Base-by-base conservation (phyloP, 352 stramenopile species). In the Pythium monospermum region DNA sequence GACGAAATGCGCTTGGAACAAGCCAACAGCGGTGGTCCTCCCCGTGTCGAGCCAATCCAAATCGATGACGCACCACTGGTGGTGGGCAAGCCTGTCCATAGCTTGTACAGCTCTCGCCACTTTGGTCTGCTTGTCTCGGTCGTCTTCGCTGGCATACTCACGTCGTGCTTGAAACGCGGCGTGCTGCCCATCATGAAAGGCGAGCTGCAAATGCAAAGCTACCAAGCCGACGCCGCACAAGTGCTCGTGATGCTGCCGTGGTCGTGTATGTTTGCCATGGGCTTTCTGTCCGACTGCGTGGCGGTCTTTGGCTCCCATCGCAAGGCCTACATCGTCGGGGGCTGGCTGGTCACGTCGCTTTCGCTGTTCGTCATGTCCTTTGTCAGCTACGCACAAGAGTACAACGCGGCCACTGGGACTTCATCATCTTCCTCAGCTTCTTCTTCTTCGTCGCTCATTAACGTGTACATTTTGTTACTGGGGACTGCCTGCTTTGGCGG, bases 201-300 rank as follows among this genome's bases (percentile, higher is more conserved):
- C 25, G 83, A 85, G 46, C 61, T 89, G 16, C 81, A 86, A 51
- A 76, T 86, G 69, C 57, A 71, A 18, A 63, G 71, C 39, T 85
- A 83, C 46, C 62, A 83, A 41, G 75, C 69, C 10, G 69, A 83
- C 42, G 62, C 78, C 13, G 75, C 75, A 7, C 69, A 85, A 35
- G 46, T 71, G 3, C 73, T 77, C 53, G 57, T 90, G 6, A 69
- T 76, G 33, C 28, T 87, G 23, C 75, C 76, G 7, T 90, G 77
- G 70, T 51, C 80, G n/a, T 64, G 89, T 31, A 93, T 89, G 53
- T 83, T 96, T 31, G 40, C 94, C 21, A 71, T 93, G 36, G 88
- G 74, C 18, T 84, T 85, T 38, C 44, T 81, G 33, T 84, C 76
- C 1, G 76, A 87, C 51, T 50, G 61, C 7, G 36, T 80, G 11